A percentile compares a stretch with the other conserved stretches of the same genome.
These are phyloP conservation scores for Annulohypoxylon bovei DNA, from an alignment of 495 filamentous ascomycete species.

Conservation along the genomic window DNA sequence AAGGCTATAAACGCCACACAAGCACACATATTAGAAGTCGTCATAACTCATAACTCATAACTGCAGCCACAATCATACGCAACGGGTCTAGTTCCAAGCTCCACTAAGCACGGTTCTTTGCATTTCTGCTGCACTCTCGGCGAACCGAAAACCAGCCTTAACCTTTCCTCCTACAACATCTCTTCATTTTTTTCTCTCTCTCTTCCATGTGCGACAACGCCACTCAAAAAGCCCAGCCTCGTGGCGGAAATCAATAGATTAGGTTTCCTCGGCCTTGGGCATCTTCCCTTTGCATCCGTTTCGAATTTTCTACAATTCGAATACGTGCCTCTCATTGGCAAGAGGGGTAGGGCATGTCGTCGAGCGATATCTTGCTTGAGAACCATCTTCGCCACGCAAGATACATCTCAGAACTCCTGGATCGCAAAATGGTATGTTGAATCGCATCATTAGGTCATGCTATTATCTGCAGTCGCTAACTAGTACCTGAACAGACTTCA, in stretches of 20 bases:
- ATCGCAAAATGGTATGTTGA: slow-evolving; percentile 40
- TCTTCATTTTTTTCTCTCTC: slow-evolving; percentile 10
- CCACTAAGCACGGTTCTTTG: background rate
- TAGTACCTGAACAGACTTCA: slow-evolving; percentile 62
- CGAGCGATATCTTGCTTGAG: slow-evolving; percentile 16
- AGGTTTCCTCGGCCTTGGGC: slow-evolving; percentile 13
- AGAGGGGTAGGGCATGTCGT: slow-evolving; percentile 30
- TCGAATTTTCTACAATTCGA: background rate
- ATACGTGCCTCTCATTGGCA: background rate
- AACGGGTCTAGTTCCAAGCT: background rate
- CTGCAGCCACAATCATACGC: background rate
- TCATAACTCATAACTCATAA: background rate
- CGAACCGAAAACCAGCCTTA: background rate
- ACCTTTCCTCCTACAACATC: slow-evolving; percentile 1
- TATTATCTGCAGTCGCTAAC: slow-evolving; percentile 1
- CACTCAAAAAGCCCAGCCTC: slow-evolving; percentile 10
- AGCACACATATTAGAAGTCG: background rate
- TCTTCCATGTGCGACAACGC: slow-evolving; percentile 9
- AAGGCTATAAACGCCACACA: background rate
- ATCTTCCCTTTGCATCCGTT: background rate
- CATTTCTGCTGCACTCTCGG: slow-evolving; percentile 2
- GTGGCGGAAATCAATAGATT: slow-evolving; percentile 19
- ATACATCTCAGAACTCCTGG: slow-evolving; percentile 18
- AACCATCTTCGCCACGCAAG: slow-evolving; percentile 18
- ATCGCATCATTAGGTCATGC: too few relatives aligned